These are phyloP conservation scores for Xylaria sp. DNA, from an alignment of 2,329 filamentous ascomycete genomes.

Conservation along the genomic window DNA sequence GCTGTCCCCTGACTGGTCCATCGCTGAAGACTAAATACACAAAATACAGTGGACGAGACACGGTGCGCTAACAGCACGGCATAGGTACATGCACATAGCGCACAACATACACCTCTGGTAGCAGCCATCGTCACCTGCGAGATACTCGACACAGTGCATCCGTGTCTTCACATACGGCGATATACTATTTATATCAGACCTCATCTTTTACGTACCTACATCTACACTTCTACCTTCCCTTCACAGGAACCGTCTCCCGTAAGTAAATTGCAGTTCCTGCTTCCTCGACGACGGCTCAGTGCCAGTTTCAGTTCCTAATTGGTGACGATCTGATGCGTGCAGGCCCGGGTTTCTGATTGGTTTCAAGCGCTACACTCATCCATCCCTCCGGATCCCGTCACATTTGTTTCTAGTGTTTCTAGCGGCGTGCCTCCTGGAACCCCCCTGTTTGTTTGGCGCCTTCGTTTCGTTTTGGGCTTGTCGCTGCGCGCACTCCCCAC, in stretches of 20 bases:
- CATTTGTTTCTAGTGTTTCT: slow-evolving; percentile 28
- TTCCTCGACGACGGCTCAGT: not conserved
- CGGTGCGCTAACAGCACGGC: not conserved
- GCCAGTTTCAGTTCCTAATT: not conserved
- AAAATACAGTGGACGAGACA: not conserved
- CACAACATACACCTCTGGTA: not conserved
- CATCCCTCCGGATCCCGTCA: slow-evolving; percentile 29
- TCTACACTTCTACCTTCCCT: not conserved
- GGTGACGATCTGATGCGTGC: not conserved
- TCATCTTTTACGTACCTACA: too few species aligned
- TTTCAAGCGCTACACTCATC: slow-evolving; percentile 22
- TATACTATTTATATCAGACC: too few species aligned
- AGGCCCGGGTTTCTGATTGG: slow-evolving; percentile 4
- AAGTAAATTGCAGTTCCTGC: not conserved
- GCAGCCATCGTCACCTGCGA: too few species aligned
- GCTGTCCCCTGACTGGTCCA: not conserved
- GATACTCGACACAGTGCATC: too few species aligned
- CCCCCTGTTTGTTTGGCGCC: slow-evolving; percentile 30
- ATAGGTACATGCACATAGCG: not conserved
- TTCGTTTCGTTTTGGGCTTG: slow-evolving; percentile 26
- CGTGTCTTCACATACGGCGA: too few species aligned
- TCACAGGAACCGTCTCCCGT: not conserved
- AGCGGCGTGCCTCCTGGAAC: slow-evolving; percentile 23
- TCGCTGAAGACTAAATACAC: not conserved
- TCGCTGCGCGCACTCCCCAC: slow-evolving; percentile 26